phyloP scores from a whole-genome alignment of 768 basidiomycete genomes.

The Cyclocybe aegerita region DNA sequence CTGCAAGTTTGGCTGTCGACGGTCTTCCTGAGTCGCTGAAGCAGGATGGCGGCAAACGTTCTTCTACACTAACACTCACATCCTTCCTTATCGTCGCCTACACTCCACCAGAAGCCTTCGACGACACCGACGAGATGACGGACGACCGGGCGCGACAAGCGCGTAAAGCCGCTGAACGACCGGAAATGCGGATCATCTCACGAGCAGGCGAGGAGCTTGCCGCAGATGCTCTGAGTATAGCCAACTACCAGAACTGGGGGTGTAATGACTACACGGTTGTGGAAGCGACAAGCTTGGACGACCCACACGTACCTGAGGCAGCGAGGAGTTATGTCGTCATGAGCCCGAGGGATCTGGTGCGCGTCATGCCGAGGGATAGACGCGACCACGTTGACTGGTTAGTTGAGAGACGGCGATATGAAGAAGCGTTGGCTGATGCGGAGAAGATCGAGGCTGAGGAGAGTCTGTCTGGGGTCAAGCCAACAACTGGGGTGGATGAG shows the following conservation, averaged over 20 bases:
- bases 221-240: conserved; percentile 78
- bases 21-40: conserved; percentile 14
- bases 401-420: conserved; percentile 80
- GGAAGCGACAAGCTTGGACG: conserved; percentile 40
- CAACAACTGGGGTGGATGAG: conserved; percentile 7
- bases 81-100: conserved; percentile 90
- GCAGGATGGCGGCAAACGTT: conserved; percentile 12
- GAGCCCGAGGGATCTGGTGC: conserved; percentile 83
- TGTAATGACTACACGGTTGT: conserved; percentile 90
- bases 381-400: conserved; percentile 93
- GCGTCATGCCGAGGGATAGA: conserved; percentile 85
- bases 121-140: conserved; percentile 61
- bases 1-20: conserved; percentile 12
- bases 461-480: conserved; percentile 19
- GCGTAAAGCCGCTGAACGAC: conserved; percentile 85
- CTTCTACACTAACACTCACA: conserved; percentile 38
- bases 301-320: conserved; percentile 22
- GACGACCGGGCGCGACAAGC: conserved; percentile 73
- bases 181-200: conserved; percentile 91
- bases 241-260: conserved; percentile 78
- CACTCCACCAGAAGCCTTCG: conserved; percentile 71
- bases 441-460: conserved; percentile 59
- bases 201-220: conserved; percentile 86
- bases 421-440: conserved; percentile 83
- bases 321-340: conserved; percentile 75